Evolutionary conservation across 768 basidiomycete species (phyloP).

Genomic region (Phlegmacium glaucopus): DNA sequence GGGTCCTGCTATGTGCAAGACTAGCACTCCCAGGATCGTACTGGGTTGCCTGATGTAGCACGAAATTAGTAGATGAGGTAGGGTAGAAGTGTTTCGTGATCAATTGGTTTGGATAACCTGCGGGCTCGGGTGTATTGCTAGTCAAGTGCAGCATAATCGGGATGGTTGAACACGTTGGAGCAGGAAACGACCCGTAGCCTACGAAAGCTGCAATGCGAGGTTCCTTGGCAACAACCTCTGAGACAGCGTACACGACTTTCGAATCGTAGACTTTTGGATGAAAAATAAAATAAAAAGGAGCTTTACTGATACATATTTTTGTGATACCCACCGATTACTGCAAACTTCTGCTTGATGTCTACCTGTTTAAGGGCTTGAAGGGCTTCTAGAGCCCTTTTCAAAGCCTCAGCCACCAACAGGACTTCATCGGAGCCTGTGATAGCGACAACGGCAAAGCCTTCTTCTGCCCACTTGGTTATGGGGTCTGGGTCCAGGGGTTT

Average conservation of each 20-base stretch:
- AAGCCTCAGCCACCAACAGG: conserved; percentile 18
- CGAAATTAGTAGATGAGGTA: conserved; percentile 35
- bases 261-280: conserved; percentile 30
- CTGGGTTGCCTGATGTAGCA: conserved; percentile 36
- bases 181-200: conserved; percentile 30
- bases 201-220: conserved; percentile 33
- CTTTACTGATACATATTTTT: background rate
- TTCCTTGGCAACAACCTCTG: conserved; percentile 25
- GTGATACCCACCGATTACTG: conserved; percentile 34
- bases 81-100: conserved; percentile 28
- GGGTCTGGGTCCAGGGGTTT: conserved; percentile 47
- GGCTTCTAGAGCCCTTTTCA: conserved; percentile 32
- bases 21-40: conserved; percentile 41
- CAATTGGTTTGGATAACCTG: conserved; percentile 14
- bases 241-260: conserved; percentile 22
- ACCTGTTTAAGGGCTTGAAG: conserved; percentile 34
- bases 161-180: conserved; percentile 14
- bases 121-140: conserved; percentile 17
- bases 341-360: conserved; percentile 42
- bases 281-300: background rate
- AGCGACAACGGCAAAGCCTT: conserved; percentile 47
- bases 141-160: conserved; percentile 37
- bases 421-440: conserved; percentile 21
- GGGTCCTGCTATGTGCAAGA: conserved; percentile 42
- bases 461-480: conserved; percentile 50